phyloP scores from a whole-genome alignment of 805 yeast species.

The Sungouiozyma intestinalis region DNA sequence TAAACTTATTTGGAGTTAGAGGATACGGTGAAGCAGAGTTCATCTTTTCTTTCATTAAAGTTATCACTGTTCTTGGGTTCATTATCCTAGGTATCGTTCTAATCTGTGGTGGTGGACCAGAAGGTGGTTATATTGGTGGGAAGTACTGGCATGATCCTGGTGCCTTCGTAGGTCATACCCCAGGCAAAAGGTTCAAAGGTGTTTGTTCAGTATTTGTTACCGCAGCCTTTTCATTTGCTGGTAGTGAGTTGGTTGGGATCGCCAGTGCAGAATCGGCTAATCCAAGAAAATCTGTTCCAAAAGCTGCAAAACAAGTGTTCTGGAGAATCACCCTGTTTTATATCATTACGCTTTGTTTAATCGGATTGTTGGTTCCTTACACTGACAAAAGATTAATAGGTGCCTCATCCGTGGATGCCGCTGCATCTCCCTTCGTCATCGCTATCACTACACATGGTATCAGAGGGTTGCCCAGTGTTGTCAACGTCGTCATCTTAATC shows the following conservation, averaged over 20 bases:
- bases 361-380: conserved; percentile 40
- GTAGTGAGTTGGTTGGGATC: conserved; percentile 42
- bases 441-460: conserved; percentile 58
- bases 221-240: conserved; percentile 56
- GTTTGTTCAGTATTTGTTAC: conserved; percentile 63
- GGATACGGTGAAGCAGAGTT: conserved; percentile 49
- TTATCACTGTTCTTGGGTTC: conserved; percentile 35
- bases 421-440: conserved; percentile 72
- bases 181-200: conserved; percentile 40
- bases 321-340: conserved; percentile 45
- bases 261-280: conserved; percentile 41
- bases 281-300: conserved; percentile 40
- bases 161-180: conserved; percentile 40
- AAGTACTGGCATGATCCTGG: conserved; percentile 47
- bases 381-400: conserved; percentile 36
- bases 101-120: conserved; percentile 46
- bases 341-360: conserved; percentile 34
- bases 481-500: conserved; percentile 53
- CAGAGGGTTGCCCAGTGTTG: conserved; percentile 49
- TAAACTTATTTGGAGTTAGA: conserved; percentile 45
- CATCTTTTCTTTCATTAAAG: conserved; percentile 37
- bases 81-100: conserved; percentile 26
- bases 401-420: conserved; percentile 25
- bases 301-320: conserved; percentile 44
- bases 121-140: conserved; percentile 39